These are phyloP conservation scores for Sporothrix mexicana DNA, from an alignment of 2,329 filamentous ascomycete genomes.

Conservation along the genomic window DNA sequence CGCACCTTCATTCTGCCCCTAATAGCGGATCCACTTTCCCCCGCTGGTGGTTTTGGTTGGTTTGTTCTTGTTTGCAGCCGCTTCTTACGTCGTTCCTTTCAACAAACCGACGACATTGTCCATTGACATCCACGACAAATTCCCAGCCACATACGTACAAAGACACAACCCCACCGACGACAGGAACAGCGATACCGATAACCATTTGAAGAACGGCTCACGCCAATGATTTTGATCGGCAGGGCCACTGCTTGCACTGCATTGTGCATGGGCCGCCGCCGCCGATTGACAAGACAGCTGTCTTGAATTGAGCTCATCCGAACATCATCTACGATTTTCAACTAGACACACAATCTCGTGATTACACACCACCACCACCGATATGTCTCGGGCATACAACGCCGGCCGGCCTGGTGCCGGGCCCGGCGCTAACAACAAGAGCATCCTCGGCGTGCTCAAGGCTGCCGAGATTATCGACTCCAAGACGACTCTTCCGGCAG, in stretches of 20 bases:
- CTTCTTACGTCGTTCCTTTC: too few relatives aligned
- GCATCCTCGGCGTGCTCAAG: slow-evolving; percentile 77
- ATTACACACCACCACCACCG: background rate
- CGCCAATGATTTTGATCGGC: slow-evolving; percentile 29
- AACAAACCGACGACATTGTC: too few relatives aligned
- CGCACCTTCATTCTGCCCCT: slow-evolving; percentile 13
- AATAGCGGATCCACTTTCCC: slow-evolving; percentile 9
- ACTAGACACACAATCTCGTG: background rate
- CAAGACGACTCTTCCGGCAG: slow-evolving; percentile 81
- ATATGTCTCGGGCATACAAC: slow-evolving; percentile 24
- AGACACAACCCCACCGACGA: background rate
- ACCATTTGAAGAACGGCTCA: background rate
- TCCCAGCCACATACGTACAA: background rate
- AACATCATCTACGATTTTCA: background rate
- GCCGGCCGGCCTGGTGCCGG: slow-evolving; percentile 46
- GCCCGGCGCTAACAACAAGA: slow-evolving; percentile 45
- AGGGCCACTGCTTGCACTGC: slow-evolving; percentile 31
- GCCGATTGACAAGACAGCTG: background rate
- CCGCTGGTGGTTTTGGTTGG: background rate
- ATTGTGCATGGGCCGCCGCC: slow-evolving; percentile 26
- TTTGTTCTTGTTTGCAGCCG: too few relatives aligned
- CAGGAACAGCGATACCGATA: background rate
- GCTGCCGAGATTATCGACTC: slow-evolving; percentile 79
- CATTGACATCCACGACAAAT: too few relatives aligned
- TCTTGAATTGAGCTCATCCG: background rate